Evolutionary conservation across 495 filamentous ascomycete species (phyloP), one percentile per base, ranked within the genome.

Genomic region (Lasiosphaeria hispida): DNA sequence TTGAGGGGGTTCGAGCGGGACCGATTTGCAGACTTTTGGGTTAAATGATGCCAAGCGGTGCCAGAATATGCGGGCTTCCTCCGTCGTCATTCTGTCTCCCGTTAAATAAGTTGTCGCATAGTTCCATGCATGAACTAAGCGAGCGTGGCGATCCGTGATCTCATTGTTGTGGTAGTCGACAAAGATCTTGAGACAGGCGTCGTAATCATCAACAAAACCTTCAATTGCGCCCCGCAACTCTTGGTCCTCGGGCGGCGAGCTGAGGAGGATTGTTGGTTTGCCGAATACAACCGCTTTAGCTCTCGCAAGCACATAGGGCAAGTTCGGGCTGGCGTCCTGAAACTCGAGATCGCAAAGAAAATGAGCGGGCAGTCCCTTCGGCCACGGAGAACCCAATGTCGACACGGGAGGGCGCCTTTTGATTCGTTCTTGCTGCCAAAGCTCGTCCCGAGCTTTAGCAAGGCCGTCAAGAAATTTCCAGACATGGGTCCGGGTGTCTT

Each of bases 361-460:
- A 17, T 64, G 63, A 14, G 61, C 56, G 2, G 66, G 66, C 7
- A 69, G 55, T 10, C 66, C 66, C 40, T 40, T 66, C 4, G 63
- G 63, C 63, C 66, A 69, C 17, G 58, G 60, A 1, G 30, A 42
- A 13, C 43, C 6, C 4, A 53, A 36, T 4, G 36, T 53, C 15
- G 57, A 2, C 9, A 56, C 41, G 7, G 56, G 42, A 7, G 62
- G 55, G 5, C 10, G 30, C 48, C 47, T 57, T 14, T 11, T 36
- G 14, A 48, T 17, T 15, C 66, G 48, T 8, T 60, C 51, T 37
- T 62, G 19, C 13, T 45, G 39, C 63, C 63, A 69, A 9, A 69
- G 45, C 13, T 55, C 48, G 43, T 69, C 63, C 6, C 66, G 61
- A 4, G 53, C 57, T 42, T 52, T 42, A 19, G 48, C 64, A 39